Evolutionary conservation across 2,329 filamentous ascomycete genomes (phyloP), one percentile per base, ranked within the genome.

Genomic region (Aureobasidium sp.): DNA sequence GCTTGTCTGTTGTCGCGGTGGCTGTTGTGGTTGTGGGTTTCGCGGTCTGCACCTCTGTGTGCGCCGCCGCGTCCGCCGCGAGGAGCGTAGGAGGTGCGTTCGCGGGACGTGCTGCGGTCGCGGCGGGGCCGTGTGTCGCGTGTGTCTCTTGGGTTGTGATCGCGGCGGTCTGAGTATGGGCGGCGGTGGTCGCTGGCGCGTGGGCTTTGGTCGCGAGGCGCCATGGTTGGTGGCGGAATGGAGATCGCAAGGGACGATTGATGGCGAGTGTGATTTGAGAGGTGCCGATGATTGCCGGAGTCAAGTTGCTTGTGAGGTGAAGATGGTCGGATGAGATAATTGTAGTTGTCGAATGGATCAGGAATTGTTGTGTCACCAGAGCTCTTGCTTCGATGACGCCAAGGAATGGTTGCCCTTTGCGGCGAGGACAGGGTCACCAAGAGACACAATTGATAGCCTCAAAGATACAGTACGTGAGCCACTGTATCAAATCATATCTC

Each of bases 31-130:
- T 35, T 8, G n/a, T 6, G 7, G 32, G 16, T 35, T n/a, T n/a
- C n/a, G n/a, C 32, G 32, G 32, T 38, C 44, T 10, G 30, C 27
- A 10, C 7, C 14, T 38, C 32, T 38, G 30, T 34, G 27, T 5
- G 10, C 19, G 44, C 22, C 37, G 44, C 21, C 32, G 32, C 44
- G 14, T 1, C 44, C 37, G 48, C 48, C 35, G 17, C 48, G 48
- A 4, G 48, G 21, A 14, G 24, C 24, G 35, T 37, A 37, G 7
- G 51, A 32, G 7, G 22, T 25, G 34, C 51, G 51, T 6, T 53
- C 51, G 51, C 40, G 40, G 8, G 30, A 38, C n/a, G 21, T 47
- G 41, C 51, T 44, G 40, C 40, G 40, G 24, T 53, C 41, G 41
- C 40, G 51, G 12, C 48, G 48, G 19, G 45, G 45, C 30, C 34